phyloP scores from a whole-genome alignment of 257 asterid genomes.

The Penstemon barbatus region DNA sequence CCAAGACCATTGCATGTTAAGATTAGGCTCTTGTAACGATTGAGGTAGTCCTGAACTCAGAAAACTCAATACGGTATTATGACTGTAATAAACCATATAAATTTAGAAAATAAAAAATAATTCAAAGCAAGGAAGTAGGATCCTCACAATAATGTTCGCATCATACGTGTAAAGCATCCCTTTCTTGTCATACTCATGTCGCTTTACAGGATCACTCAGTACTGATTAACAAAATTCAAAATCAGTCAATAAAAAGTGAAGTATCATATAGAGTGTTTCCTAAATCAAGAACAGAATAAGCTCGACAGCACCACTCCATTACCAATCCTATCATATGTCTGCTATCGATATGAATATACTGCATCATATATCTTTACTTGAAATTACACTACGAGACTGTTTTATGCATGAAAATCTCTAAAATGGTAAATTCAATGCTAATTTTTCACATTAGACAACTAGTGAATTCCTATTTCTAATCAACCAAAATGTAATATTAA shows the following conservation, averaged over 20 bases:
- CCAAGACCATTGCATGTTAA: constrained; percentile 94
- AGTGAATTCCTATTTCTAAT: neutral
- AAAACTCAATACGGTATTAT: constrained; percentile 3
- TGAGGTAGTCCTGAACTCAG: constrained; percentile 77
- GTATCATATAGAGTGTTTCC: neutral
- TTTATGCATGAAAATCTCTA: constrained; percentile 15
- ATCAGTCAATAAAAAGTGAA: too few species aligned
- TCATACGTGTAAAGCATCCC: constrained; percentile 47
- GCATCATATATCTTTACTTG: neutral
- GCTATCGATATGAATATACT: neutral
- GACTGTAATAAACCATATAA: neutral
- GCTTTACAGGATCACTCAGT: constrained; percentile 79
- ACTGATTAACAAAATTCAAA: constrained; percentile 50
- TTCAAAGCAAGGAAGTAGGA: constrained; percentile 10
- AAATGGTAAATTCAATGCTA: constrained; percentile 5
- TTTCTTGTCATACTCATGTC: constrained; percentile 81
- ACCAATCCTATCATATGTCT: constrained; percentile 7
- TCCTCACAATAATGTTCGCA: constrained; percentile 36
- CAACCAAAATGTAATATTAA: neutral
- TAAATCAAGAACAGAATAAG: neutral
- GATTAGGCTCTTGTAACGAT: constrained; percentile 89
- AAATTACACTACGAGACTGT: neutral
- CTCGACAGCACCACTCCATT: neutral
- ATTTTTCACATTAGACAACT: neutral
- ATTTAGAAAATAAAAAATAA: neutral